phyloP scores from a whole-genome alignment of 345 rosid genomes.

The Populus alba region DNA sequence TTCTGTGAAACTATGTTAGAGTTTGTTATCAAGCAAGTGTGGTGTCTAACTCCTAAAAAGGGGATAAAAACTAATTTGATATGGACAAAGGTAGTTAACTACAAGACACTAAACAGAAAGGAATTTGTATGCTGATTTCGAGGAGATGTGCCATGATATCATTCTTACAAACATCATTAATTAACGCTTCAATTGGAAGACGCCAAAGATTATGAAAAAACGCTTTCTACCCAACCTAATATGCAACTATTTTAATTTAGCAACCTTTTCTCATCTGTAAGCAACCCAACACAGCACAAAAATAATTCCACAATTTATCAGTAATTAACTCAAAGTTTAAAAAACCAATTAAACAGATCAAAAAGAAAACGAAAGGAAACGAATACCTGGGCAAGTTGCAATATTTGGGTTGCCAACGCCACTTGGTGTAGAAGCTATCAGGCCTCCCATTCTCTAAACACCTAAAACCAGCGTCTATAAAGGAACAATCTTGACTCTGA shows the following conservation, averaged over 20 bases:
- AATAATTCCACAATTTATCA: not conserved
- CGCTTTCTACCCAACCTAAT: not conserved
- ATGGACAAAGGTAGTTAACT: not conserved
- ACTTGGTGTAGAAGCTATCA: slow-evolving; percentile 63
- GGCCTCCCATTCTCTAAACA: slow-evolving; percentile 72
- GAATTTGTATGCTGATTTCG: not conserved
- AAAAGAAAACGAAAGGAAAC: not conserved
- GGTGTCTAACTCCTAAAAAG: not conserved
- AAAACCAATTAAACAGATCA: not conserved
- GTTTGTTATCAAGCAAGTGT: not conserved
- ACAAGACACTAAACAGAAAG: too few relatives aligned
- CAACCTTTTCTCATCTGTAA: not conserved
- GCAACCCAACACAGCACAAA: not conserved
- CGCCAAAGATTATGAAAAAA: not conserved
- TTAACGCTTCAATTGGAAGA: not conserved
- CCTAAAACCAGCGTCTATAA: slow-evolving; percentile 55
- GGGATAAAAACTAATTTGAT: not conserved
- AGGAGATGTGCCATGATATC: not conserved
- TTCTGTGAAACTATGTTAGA: not conserved
- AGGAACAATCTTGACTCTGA: slow-evolving; percentile 51
- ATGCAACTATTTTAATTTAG: not conserved
- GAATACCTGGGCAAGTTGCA: slow-evolving; percentile 68
- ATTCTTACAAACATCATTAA: not conserved
- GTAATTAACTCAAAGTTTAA: not conserved
- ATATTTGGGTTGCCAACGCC: slow-evolving; percentile 73